These are phyloP conservation scores for Cladosporium velox DNA, from an alignment of 2,329 filamentous ascomycete genomes.

Conservation along the genomic window DNA sequence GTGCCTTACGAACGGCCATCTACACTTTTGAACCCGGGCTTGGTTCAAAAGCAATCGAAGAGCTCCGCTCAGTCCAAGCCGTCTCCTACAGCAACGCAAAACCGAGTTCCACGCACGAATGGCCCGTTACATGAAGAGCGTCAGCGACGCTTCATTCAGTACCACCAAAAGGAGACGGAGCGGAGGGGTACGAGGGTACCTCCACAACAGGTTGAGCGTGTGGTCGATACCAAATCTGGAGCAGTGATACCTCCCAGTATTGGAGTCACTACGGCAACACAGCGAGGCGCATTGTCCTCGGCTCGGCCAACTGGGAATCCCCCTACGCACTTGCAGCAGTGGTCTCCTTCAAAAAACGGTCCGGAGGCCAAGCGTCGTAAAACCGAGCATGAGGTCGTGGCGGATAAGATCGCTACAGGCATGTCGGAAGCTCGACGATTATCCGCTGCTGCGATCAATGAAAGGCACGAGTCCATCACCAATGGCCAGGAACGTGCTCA, in stretches of 20 bases:
- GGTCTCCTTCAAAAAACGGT: neutral
- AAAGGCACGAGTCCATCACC: neutral
- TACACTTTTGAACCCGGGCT: neutral
- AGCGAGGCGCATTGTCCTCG: neutral
- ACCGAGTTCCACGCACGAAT: neutral
- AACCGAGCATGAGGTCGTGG: neutral
- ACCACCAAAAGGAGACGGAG: constrained; percentile 15
- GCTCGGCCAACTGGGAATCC: neutral
- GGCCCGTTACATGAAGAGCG: constrained; percentile 1
- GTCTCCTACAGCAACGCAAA: neutral
- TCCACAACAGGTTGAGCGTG: neutral
- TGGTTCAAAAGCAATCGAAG: neutral
- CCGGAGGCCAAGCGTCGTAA: constrained; percentile 8
- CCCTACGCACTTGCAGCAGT: neutral
- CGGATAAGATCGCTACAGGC: neutral
- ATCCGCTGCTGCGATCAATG: neutral
- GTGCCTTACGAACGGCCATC: neutral
- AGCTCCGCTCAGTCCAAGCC: neutral
- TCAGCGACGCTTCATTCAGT: neutral
- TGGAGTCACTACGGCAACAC: neutral
- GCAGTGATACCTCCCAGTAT: neutral
- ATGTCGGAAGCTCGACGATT: constrained; percentile 2
- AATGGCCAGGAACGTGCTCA: neutral
- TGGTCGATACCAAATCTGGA: neutral
- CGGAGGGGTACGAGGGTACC: neutral